Evolutionary conservation across 306 rosid genomes (phyloP).

Genomic region (Trichosanthes cucumerina): DNA sequence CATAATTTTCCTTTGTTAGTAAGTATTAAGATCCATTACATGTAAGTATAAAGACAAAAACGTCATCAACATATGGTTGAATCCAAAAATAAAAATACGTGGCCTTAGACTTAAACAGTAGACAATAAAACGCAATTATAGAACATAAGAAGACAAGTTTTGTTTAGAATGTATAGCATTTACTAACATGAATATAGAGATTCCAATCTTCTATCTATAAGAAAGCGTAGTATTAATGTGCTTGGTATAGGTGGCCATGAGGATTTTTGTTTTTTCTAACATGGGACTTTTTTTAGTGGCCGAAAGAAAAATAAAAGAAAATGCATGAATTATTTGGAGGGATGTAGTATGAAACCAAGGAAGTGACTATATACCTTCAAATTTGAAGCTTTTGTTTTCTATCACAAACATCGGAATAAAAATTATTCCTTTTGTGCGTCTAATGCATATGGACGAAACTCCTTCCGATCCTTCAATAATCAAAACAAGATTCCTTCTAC

Average conservation of each 20-base stretch:
- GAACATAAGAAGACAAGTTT: no score
- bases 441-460: background rate
- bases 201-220: background rate
- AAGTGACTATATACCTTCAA: background rate
- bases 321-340: background rate
- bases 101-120: no score
- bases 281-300: background rate
- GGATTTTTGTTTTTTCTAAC: background rate
- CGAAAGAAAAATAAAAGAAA: background rate
- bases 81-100: no score
- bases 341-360: background rate
- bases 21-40: no score
- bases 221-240: background rate
- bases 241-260: background rate
- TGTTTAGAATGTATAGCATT: no score
- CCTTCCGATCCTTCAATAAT: background rate
- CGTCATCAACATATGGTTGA: no score
- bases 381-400: background rate
- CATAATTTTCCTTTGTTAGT: no score
- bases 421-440: background rate
- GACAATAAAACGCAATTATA: no score
- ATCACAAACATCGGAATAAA: background rate
- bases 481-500: background rate
- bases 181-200: no score
- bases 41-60: no score